Conservation (phyloP, 768 basidiomycete genomes). For the Chlorophyllum brunneum region DNA sequence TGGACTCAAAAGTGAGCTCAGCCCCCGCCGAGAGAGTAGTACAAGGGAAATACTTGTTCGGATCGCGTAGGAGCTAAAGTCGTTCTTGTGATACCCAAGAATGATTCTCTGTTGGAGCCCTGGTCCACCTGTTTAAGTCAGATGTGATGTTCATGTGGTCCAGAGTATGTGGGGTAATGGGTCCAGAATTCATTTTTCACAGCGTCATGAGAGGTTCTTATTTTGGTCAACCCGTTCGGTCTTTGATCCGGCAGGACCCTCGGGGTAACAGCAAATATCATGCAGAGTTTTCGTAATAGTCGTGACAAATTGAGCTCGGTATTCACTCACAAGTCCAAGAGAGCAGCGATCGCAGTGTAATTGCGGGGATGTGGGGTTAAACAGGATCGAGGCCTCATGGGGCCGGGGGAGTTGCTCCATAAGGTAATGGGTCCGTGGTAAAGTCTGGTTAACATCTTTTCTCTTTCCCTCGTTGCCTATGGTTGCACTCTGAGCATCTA, state of each 20-base stretch:
- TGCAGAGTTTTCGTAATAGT: no score
- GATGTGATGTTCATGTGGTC: background rate
- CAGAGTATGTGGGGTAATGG: background rate
- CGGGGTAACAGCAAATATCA: no score
- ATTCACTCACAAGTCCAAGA: no score
- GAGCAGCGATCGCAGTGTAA: no score
- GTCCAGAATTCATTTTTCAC: no score
- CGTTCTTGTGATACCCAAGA: background rate
- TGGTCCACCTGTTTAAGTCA: background rate
- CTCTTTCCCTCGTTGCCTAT: background rate
- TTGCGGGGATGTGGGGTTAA: no score
- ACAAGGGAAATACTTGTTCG: background rate
- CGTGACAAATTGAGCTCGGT: no score
- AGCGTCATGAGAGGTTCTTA: no score
- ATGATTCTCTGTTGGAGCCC: background rate
- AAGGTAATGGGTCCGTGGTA: no score
- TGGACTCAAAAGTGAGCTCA: no score
- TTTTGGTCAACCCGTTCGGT: background rate
- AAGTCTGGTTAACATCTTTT: no score
- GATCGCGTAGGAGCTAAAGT: background rate
- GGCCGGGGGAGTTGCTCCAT: background rate
- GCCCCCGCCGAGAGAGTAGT: no score
- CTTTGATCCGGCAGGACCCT: background rate
- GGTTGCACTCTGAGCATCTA: background rate
- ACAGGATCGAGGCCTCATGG: background rate